phyloP scores from a whole-genome alignment of 352 stramenopile genomes.

The Aphanomyces cochlioides region DNA sequence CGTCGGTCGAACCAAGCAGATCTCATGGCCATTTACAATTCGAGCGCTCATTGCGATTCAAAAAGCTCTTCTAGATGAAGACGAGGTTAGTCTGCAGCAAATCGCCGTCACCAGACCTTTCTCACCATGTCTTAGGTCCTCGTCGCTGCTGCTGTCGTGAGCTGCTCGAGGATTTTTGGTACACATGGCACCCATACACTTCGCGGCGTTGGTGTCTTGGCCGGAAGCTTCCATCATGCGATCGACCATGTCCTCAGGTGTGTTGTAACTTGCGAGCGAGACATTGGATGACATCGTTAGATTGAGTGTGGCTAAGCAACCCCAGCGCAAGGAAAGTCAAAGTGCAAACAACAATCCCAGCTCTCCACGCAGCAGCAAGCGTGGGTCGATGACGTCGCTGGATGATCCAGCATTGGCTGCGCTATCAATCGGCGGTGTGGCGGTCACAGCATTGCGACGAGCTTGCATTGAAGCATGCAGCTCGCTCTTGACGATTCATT shows the following conservation, averaged over 20 bases:
- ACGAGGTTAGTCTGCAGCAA: constrained; percentile 46
- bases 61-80: constrained; percentile 68
- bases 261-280: background rate
- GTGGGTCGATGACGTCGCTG: background rate
- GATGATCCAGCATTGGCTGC: background rate
- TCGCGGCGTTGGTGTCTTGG: constrained; percentile 67
- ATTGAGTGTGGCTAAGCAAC: constrained; percentile 27
- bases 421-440: constrained; percentile 54
- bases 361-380: constrained; percentile 27
- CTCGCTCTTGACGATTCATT: constrained; percentile 75
- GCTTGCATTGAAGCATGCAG: constrained; percentile 77
- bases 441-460: constrained; percentile 64
- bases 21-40: constrained; percentile 80
- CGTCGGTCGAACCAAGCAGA: constrained; percentile 66
- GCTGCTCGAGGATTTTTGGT: constrained; percentile 79
- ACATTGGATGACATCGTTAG: background rate
- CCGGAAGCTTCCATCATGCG: constrained; percentile 73
- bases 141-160: constrained; percentile 71
- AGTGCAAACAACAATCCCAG: constrained; percentile 10
- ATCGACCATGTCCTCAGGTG: constrained; percentile 74
- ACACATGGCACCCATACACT: constrained; percentile 81
- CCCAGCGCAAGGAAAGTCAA: constrained; percentile 41
- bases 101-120: background rate
- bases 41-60: constrained; percentile 80
- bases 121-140: constrained; percentile 29